Percentiles rank a stretch among this genome's conserved stretches.
phyloP scores from a whole-genome alignment of 208 protist genomes.

The Histomonas meleagridis region DNA sequence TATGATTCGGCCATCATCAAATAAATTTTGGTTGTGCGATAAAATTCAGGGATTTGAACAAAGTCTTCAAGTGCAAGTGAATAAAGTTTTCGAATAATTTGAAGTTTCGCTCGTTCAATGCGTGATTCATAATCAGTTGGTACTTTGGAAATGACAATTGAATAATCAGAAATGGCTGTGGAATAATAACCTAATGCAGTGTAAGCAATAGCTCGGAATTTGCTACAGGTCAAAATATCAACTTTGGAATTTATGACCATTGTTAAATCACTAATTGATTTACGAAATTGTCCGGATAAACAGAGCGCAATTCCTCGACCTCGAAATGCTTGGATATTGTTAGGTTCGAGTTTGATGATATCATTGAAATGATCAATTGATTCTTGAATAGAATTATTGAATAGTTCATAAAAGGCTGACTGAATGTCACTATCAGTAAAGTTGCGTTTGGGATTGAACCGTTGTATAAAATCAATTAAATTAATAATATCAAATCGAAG shows the following conservation, averaged over 20 bases:
- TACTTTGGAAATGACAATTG: background rate
- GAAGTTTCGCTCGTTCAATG: background rate
- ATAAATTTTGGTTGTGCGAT: background rate
- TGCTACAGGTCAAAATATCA: background rate
- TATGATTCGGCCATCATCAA: background rate
- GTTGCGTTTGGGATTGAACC: background rate
- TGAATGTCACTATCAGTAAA: constrained; percentile 5
- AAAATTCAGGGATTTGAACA: background rate
- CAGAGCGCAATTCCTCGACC: background rate
- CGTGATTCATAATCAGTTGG: background rate
- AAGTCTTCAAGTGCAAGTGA: background rate
- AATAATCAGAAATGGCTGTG: background rate
- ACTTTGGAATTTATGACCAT: background rate
- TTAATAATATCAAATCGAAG: background rate
- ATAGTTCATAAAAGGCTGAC: background rate
- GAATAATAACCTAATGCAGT: background rate
- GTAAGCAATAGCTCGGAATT: background rate
- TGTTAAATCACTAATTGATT: background rate
- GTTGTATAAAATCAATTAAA: background rate
- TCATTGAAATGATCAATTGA: background rate
- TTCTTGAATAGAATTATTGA: background rate
- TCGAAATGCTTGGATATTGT: background rate
- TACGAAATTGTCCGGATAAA: background rate
- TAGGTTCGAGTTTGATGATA: background rate
- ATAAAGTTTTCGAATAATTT: background rate